Percentiles rank a stretch among this genome's conserved stretches.
phyloP scores from a whole-genome alignment of 129 eudicot genomes.

The Daucus carota region DNA sequence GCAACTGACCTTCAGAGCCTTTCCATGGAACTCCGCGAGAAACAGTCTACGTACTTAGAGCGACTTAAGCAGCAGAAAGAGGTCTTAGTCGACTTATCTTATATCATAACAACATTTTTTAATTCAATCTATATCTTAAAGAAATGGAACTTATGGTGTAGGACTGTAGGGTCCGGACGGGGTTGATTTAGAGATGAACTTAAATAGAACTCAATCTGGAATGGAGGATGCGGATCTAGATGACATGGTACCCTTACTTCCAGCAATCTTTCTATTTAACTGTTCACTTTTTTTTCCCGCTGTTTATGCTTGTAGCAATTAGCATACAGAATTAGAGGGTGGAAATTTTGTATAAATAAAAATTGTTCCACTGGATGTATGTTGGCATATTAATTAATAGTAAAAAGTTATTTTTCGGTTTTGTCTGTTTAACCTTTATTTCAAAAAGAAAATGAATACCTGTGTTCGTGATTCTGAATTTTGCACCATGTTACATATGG shows the following conservation, averaged over 20 bases:
- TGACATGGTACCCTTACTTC: conserved; percentile 47
- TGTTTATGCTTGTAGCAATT: not conserved
- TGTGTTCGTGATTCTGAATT: not conserved
- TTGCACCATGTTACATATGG: too few species aligned
- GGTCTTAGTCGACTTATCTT: conserved; percentile 27
- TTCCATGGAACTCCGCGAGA: conserved; percentile 68
- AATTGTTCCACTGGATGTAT: not conserved
- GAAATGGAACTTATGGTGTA: conserved; percentile 13
- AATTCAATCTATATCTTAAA: not conserved
- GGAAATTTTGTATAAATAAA: not conserved
- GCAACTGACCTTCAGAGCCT: conserved; percentile 91
- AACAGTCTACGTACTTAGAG: conserved; percentile 71
- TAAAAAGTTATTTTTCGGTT: not conserved
- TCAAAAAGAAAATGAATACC: not conserved
- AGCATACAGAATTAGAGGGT: not conserved
- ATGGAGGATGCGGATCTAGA: conserved; percentile 58
- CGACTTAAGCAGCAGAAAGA: conserved; percentile 78
- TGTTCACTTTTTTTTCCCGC: not conserved
- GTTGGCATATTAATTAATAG: not conserved
- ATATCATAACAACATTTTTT: not conserved
- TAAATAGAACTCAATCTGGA: conserved; percentile 42
- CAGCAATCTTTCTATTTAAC: not conserved
- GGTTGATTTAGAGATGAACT: conserved; percentile 76
- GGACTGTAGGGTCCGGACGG: conserved; percentile 91
- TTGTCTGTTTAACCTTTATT: not conserved